Evolutionary conservation across 106 monocot genomes (phyloP).

Genomic region (Posidonia australis): DNA sequence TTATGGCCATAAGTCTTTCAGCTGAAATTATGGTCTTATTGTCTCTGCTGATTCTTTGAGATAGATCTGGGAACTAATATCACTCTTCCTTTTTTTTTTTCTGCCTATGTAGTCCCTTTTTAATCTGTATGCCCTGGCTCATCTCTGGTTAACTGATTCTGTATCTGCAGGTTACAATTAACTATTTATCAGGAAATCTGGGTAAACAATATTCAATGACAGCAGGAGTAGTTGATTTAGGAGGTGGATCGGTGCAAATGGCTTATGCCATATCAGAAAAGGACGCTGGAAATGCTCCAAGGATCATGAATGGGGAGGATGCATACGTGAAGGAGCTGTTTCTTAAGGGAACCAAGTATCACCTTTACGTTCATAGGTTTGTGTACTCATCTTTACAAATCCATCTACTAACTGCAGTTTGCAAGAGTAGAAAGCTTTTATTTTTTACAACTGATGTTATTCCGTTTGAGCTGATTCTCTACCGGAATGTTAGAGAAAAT

Average conservation of each 20-base stretch:
- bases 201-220: conserved; percentile 46
- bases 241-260: conserved; percentile 80
- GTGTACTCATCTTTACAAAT: too few relatives aligned
- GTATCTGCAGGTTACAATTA: conserved; percentile 48
- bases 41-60: too few relatives aligned
- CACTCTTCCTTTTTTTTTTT: too few relatives aligned
- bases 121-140: not conserved
- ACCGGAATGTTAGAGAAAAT: too few relatives aligned
- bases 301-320: conserved; percentile 35
- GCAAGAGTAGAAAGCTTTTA: too few relatives aligned
- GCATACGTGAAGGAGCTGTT: conserved; percentile 48
- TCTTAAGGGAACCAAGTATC: conserved; percentile 49
- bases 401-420: too few relatives aligned
- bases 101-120: not conserved
- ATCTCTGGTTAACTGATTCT: not conserved
- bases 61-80: too few relatives aligned
- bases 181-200: conserved; percentile 49
- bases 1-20: too few relatives aligned
- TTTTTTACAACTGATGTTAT: too few relatives aligned
- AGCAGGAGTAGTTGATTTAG: conserved; percentile 68
- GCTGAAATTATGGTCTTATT: too few relatives aligned
- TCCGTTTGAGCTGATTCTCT: too few relatives aligned
- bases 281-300: conserved; percentile 47
- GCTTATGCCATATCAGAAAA: conserved; percentile 70
- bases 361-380: conserved; percentile 76